phyloP scores from a whole-genome alignment of 2,329 filamentous ascomycete genomes.

The Pyrenophora tritici-repentis region DNA sequence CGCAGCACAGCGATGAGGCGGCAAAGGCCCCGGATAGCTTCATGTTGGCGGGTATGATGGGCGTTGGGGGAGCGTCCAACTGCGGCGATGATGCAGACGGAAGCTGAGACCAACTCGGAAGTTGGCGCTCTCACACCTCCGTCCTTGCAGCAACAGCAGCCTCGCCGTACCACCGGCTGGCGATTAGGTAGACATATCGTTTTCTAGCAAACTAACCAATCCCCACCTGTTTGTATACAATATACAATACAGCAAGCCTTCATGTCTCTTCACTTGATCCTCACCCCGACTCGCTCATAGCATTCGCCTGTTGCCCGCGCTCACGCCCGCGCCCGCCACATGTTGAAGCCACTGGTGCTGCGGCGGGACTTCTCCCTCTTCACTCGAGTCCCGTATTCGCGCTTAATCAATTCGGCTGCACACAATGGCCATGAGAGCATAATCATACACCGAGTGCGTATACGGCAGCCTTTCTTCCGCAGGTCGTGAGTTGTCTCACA shows the following conservation, averaged over 20 bases:
- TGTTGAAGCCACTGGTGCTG: slow-evolving; percentile 47
- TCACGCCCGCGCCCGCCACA: slow-evolving; percentile 29
- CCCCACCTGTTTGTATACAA: neutral
- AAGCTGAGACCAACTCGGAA: slow-evolving; percentile 21
- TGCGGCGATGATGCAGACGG: slow-evolving; percentile 33
- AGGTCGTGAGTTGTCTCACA: slow-evolving; percentile 34
- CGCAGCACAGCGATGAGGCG: slow-evolving; percentile 49
- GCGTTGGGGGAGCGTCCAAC: slow-evolving; percentile 20
- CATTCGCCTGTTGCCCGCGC: slow-evolving; percentile 6
- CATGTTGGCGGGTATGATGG: slow-evolving; percentile 47
- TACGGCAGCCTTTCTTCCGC: slow-evolving; percentile 46
- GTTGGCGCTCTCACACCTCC: slow-evolving; percentile 16
- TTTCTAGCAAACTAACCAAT: too few species aligned
- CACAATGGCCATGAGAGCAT: slow-evolving; percentile 40
- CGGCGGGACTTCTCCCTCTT: slow-evolving; percentile 47
- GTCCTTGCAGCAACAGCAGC: neutral
- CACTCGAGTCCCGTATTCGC: slow-evolving; percentile 29
- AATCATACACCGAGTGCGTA: slow-evolving; percentile 48
- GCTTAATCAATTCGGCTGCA: slow-evolving; percentile 31
- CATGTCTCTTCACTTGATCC: slow-evolving; percentile 25
- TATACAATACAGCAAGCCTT: slow-evolving; percentile 5
- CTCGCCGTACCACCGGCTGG: too few species aligned
- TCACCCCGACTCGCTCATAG: slow-evolving; percentile 16
- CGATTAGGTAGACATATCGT: too few species aligned
- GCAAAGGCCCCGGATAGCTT: slow-evolving; percentile 50